A percentile compares a stretch with the other conserved stretches of the same genome.
These are phyloP conservation scores for Pascua sp. DNA, from an alignment of 1,284 basidiomycete species.

Conservation along the genomic window DNA sequence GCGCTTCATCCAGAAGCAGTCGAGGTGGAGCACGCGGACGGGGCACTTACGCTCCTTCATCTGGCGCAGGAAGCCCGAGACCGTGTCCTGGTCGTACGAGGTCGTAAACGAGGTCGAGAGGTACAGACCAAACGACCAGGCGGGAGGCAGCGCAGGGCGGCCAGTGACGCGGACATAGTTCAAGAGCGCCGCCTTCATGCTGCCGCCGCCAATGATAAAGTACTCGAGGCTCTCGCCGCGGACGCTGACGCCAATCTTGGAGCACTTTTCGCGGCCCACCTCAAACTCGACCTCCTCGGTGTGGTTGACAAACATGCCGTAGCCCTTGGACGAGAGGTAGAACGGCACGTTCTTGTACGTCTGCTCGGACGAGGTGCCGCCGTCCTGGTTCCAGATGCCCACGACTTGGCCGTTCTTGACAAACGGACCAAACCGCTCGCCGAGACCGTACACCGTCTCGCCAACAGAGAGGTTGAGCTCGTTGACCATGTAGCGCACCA, in stretches of 20 bases:
- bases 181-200: slow-evolving; percentile 32
- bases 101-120: slow-evolving; percentile 73
- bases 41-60: slow-evolving; percentile 65
- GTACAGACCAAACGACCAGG: slow-evolving; percentile 73
- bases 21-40: slow-evolving; percentile 72
- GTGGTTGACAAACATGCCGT: slow-evolving; percentile 71
- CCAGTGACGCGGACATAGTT: slow-evolving; percentile 30
- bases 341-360: slow-evolving; percentile 57
- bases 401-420: slow-evolving; percentile 67
- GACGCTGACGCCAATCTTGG: slow-evolving; percentile 65
- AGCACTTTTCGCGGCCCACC: slow-evolving; percentile 68
- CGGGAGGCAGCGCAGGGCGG: slow-evolving; percentile 57
- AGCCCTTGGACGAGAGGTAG: slow-evolving; percentile 56
- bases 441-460: slow-evolving; percentile 67
- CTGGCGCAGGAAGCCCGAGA: slow-evolving; percentile 64
- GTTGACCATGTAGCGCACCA: slow-evolving; percentile 58
- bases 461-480: slow-evolving; percentile 67
- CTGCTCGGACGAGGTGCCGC: slow-evolving; percentile 59
- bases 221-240: slow-evolving; percentile 60
- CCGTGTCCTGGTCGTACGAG: slow-evolving; percentile 62
- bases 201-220: slow-evolving; percentile 57
- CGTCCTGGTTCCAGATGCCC: slow-evolving; percentile 63
- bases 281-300: slow-evolving; percentile 69
- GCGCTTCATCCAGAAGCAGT: slow-evolving; percentile 77
- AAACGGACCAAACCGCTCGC: slow-evolving; percentile 65